phyloP scores from a whole-genome alignment of 2,329 filamentous ascomycete genomes.

The Botryotinia globosa region DNA sequence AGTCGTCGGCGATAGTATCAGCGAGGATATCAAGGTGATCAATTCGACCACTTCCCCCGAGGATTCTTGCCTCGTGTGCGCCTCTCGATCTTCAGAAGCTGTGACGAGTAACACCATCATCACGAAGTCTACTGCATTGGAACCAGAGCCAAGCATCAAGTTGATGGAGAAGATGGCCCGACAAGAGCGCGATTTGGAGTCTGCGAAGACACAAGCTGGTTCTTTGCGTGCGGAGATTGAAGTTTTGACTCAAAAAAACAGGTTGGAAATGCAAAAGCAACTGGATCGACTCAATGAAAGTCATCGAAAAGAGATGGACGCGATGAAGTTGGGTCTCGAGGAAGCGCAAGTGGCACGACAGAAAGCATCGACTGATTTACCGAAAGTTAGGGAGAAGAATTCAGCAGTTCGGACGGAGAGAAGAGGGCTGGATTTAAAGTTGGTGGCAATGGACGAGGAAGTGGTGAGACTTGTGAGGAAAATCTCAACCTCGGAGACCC shows the following conservation, averaged over 20 bases:
- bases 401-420: too few relatives aligned
- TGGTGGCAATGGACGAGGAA: too few relatives aligned
- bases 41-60: rapidly evolving
- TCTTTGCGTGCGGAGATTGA: neutral
- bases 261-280: neutral
- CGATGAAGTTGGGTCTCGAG: neutral
- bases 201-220: neutral
- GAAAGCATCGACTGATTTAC: neutral
- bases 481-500: too few relatives aligned
- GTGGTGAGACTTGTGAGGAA: too few relatives aligned
- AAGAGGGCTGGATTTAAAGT: too few relatives aligned
- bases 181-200: neutral
- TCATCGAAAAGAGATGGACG: neutral
- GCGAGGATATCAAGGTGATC: neutral
- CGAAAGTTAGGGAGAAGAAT: neutral
- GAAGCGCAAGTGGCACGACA: neutral
- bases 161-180: neutral
- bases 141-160: neutral
- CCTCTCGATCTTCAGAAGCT: neutral
- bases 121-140: neutral
- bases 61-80: neutral
- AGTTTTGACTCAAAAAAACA: neutral
- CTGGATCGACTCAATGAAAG: neutral
- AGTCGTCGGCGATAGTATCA: too few relatives aligned
- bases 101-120: neutral